A percentile compares a stretch with the other conserved stretches of the same genome.
phyloP scores from a whole-genome alignment of 2,329 filamentous ascomycete genomes.

The Corynespora cassiicola region DNA sequence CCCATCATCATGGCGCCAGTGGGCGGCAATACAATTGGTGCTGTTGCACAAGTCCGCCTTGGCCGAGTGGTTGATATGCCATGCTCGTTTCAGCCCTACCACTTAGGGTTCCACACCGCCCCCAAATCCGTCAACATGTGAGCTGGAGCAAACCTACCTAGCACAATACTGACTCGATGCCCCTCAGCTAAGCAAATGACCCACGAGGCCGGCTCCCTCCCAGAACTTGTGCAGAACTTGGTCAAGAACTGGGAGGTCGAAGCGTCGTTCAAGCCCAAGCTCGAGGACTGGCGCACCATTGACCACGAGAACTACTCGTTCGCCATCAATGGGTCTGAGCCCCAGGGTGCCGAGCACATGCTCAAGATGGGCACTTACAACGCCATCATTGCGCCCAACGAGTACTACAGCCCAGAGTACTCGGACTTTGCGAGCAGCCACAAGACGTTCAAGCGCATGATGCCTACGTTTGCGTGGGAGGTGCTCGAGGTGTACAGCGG shows the following conservation, averaged over 20 bases:
- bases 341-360: conserved; percentile 68
- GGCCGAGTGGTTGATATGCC: no score
- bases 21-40: no score
- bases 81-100: no score
- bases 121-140: no score
- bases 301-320: conserved; percentile 67
- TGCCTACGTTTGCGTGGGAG: conserved; percentile 76
- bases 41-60: no score
- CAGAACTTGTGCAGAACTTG: conserved; percentile 69
- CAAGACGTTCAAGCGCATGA: conserved; percentile 76
- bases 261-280: conserved; percentile 69
- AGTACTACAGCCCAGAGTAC: conserved; percentile 68
- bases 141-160: background rate
- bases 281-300: conserved; percentile 71
- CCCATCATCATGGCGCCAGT: background rate
- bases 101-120: no score
- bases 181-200: conserved; percentile 62
- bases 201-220: conserved; percentile 64
- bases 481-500: conserved; percentile 72
- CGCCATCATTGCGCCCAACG: conserved; percentile 67
- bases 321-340: conserved; percentile 66
- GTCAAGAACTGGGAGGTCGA: conserved; percentile 79
- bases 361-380: conserved; percentile 73
- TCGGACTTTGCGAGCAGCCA: conserved; percentile 70
- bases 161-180: background rate